Base-by-base conservation (phyloP, 1,139 yeast species). In the Blastobotrys arbuscula region DNA sequence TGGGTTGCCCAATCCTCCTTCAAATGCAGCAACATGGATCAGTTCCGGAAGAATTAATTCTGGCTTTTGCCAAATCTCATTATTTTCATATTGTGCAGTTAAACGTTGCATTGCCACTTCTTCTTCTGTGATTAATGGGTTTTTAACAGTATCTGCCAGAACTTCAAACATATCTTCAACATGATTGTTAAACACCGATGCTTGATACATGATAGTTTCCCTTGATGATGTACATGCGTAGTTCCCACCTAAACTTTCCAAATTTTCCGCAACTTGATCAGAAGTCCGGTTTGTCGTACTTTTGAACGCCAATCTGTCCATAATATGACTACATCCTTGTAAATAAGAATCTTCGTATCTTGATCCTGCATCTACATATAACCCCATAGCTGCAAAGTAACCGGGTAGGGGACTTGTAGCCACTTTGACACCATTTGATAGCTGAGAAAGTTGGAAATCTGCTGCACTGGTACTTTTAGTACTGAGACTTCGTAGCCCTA, bases 201-300 rank as follows among this genome's bases (percentile, higher is more conserved):
- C 95, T 66, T 92, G 97, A 66, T 92, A 92, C 71, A 92, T 80
- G 72, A 92, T 77, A 4, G 94, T 79, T 64, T 92, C 98, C 62
- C 98, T 76, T 26, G 95, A 87, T 1, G 96, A 87, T 1, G 96
- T 84, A 62, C 96, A 86, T 81, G 88, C 90, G 67, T 85, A 89
- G 66, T 90, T 92, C 12, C 98, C 98, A 39, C 98, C 98, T 49
- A 92, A 69, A 46, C 80, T 74, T 49, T 88, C 89, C 55, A 92
- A 72, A 34, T 78, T 76, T 56, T 84, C 84, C 58, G 86, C 75
- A 88, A 92, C 86, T 50, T 84, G 77, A 34, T 75, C 68, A 2
- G 89, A 90, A 2, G 79, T 61, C 51, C 77, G 73, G 49, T 77
- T 72, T 42, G 74, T 68, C 0, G 97, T 88, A 5, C 94, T 79